Percentiles rank a stretch among this genome's conserved stretches.
These are phyloP conservation scores for Xerocomellus amylosporus DNA, from an alignment of 768 basidiomycete genomes.

Conservation along the genomic window DNA sequence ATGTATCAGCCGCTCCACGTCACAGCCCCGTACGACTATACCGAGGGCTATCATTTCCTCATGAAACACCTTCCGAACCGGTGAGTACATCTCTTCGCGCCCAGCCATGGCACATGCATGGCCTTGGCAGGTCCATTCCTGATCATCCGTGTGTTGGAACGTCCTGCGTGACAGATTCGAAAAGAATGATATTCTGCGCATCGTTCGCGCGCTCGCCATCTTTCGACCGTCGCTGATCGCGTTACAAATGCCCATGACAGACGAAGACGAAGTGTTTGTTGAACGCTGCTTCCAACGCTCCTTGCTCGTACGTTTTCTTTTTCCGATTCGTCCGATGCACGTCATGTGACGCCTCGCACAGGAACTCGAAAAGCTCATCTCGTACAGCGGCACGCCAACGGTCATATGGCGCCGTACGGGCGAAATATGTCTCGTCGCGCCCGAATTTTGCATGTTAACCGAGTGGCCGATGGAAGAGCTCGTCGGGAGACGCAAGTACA, in stretches of 20 bases:
- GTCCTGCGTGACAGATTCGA: constrained; percentile 66
- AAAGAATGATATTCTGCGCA: constrained; percentile 91
- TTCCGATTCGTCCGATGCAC: background rate
- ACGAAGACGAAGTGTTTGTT: constrained; percentile 95
- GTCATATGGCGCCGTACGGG: constrained; percentile 98
- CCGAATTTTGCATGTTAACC: constrained; percentile 93
- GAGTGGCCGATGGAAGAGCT: constrained; percentile 89
- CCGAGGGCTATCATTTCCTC: constrained; percentile 92
- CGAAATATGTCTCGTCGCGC: constrained; percentile 94
- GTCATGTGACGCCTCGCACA: constrained; percentile 31
- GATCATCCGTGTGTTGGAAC: constrained; percentile 35
- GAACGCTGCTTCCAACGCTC: constrained; percentile 95
- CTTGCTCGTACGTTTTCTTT: constrained; percentile 58
- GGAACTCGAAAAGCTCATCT: constrained; percentile 97
- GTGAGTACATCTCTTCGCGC: constrained; percentile 51
- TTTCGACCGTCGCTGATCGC: constrained; percentile 97
- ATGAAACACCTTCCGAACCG: constrained; percentile 89
- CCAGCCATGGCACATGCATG: constrained; percentile 40
- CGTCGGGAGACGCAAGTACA: constrained; percentile 50
- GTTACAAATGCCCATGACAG: constrained; percentile 93
- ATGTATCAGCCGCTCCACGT: constrained; percentile 60
- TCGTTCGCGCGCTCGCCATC: constrained; percentile 91
- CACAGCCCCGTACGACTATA: constrained; percentile 86
- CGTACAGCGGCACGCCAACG: constrained; percentile 95
- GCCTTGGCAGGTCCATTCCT: constrained; percentile 38